A percentile compares a stretch with the other conserved stretches of the same genome.
Evolutionary conservation across 192 early-diverging fungal genomes (phyloP).

Genomic region (Lobosporangium transversale): DNA sequence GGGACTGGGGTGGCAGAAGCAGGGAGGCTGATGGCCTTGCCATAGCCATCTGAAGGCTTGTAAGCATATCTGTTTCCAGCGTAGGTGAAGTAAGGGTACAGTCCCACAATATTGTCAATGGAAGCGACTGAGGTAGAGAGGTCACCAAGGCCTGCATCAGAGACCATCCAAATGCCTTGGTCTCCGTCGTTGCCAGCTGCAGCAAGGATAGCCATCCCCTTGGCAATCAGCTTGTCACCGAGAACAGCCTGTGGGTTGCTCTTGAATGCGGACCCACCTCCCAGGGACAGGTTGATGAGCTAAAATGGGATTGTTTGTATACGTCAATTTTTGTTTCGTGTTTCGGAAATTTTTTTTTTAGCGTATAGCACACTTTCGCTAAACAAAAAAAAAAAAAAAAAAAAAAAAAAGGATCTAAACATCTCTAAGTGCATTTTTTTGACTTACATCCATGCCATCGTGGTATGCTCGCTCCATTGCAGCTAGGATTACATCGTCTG

Average conservation of each 20-base stretch:
- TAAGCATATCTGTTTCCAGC: conserved; percentile 8
- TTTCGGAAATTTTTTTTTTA: background rate
- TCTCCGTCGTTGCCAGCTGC: conserved; percentile 82
- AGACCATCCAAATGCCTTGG: conserved; percentile 67
- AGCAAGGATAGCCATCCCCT: conserved; percentile 67
- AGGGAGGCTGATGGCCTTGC: conserved; percentile 41
- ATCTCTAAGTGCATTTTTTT: too few species aligned
- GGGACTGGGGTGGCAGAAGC: conserved; percentile 39
- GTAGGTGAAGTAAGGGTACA: conserved; percentile 31
- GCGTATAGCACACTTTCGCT: background rate
- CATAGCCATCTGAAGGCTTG: conserved; percentile 7
- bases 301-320: conserved; percentile 11
- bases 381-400: background rate
- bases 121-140: conserved; percentile 69
- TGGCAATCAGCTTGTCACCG: conserved; percentile 54
- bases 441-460: conserved; percentile 73
- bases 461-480: conserved; percentile 77
- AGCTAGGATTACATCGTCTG: conserved; percentile 76
- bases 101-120: conserved; percentile 56
- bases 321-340: background rate
- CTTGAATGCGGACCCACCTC: conserved; percentile 67
- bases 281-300: conserved; percentile 77
- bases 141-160: conserved; percentile 64
- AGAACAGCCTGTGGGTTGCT: conserved; percentile 60
- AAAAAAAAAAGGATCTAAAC: too few species aligned